Conservation (phyloP, 257 asterid genomes). For the Solanum clarkiae region DNA sequence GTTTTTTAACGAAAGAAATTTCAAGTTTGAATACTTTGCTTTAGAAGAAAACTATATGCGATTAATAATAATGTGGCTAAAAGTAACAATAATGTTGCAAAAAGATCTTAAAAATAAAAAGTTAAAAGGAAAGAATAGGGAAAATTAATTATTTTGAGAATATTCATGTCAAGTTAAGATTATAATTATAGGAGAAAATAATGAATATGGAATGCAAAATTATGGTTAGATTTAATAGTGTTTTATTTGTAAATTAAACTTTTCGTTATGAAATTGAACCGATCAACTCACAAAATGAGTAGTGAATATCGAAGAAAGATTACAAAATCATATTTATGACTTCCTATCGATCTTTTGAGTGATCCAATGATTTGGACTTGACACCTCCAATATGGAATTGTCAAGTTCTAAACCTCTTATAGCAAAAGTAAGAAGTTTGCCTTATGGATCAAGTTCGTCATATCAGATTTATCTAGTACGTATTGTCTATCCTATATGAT, state of each 20-base stretch:
- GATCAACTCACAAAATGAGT: neutral
- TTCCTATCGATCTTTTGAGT: neutral
- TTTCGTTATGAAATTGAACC: neutral
- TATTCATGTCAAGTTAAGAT: neutral
- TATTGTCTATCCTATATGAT: rapidly evolving
- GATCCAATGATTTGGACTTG: too few species aligned
- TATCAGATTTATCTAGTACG: too few species aligned
- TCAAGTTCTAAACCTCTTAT: too few species aligned
- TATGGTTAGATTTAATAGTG: neutral
- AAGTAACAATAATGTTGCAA: neutral
- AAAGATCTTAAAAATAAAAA: neutral
- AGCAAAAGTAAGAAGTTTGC: too few species aligned
- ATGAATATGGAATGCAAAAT: neutral
- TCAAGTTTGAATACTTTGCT: neutral
- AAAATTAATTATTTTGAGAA: neutral
- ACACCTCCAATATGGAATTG: rapidly evolving
- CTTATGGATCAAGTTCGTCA: too few species aligned
- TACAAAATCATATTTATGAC: neutral
- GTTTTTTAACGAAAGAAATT: neutral
- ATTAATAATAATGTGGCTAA: neutral
- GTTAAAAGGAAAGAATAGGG: neutral
- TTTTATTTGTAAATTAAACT: neutral
- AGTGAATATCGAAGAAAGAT: neutral
- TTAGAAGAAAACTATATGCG: neutral
- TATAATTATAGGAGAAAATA: neutral